Percentiles rank a stretch among this genome's conserved stretches.
phyloP scores from a whole-genome alignment of 768 basidiomycete species.

The Tricholoma sp. region DNA sequence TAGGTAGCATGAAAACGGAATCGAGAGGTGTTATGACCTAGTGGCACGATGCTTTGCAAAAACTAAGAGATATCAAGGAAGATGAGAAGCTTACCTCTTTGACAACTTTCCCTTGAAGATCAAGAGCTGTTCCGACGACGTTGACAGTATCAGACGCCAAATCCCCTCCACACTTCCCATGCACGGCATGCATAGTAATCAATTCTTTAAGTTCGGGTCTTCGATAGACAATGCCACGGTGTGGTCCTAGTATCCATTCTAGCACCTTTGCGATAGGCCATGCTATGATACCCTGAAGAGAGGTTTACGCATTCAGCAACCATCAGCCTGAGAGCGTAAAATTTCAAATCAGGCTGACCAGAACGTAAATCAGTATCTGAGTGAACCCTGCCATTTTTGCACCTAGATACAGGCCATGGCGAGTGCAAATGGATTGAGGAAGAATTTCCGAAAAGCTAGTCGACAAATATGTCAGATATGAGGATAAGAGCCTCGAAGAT shows the following conservation, averaged over 20 bases:
- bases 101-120: slow-evolving; percentile 84
- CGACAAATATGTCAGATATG: not conserved
- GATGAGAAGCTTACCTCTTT: slow-evolving; percentile 42
- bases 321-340: slow-evolving; percentile 26
- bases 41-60: not conserved
- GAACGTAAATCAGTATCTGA: slow-evolving; percentile 56
- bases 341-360: slow-evolving; percentile 38
- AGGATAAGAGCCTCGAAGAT: not conserved
- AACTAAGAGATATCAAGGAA: not conserved
- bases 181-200: slow-evolving; percentile 80
- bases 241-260: slow-evolving; percentile 70
- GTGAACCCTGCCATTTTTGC: slow-evolving; percentile 81
- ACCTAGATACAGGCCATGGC: slow-evolving; percentile 84
- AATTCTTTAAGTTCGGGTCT: slow-evolving; percentile 84
- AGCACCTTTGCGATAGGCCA: slow-evolving; percentile 87
- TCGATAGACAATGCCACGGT: slow-evolving; percentile 90
- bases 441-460: slow-evolving; percentile 88
- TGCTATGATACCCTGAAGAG: slow-evolving; percentile 56
- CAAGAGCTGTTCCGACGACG: slow-evolving; percentile 86
- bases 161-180: slow-evolving; percentile 76
- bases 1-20: slow-evolving; percentile 83
- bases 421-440: slow-evolving; percentile 88
- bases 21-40: slow-evolving; percentile 80
- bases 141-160: slow-evolving; percentile 82
- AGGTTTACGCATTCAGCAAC: not conserved